Evolutionary conservation across 2,329 filamentous ascomycete species (phyloP), one percentile per base, ranked within the genome.

Genomic region (Mycosphaerella sp.): DNA sequence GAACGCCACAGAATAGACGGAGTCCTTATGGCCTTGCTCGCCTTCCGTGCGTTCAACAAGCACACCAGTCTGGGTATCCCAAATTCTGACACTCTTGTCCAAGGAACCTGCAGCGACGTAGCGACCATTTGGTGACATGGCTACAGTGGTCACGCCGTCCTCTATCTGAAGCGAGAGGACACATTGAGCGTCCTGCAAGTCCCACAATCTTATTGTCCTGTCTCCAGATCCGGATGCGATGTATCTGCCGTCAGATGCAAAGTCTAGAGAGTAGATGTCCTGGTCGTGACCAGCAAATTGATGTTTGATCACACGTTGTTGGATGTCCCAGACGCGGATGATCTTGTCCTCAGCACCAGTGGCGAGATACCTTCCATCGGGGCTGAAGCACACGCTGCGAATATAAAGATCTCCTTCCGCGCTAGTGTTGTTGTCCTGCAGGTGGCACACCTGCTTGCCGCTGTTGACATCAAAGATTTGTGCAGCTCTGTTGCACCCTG

Each of bases 261-360:
- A 98, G 73, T 97, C 93, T 4, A 97, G 79, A 4, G 89, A 95
- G 73, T 97, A 97, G 59, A 98, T 98, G 63, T 98, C 93, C 73
- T 98, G 92, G 72, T 98, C 93, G 72, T 98, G 93, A 23, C 93
- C 93, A n/a, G 85, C 80, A 74, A 98, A 97, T 39, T 89, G 89
- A 69, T 93, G 89, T 66, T 90, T 88, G 69, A 98, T 97, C 7
- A 82, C 84, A 63, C 89, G 82, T 53, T 77, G 80, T 52, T 81
- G 79, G 64, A 98, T 97, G 70, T 98, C 93, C 93, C 93, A 98
- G 48, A 98, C 90, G 66, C 93, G 80, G 69, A 98, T 97, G 66
- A 95, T 81, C 76, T 96, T 97, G 73, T 98, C 93, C 71, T 98
- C 93, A 1, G 93, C 93, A 69, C 93, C 93, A 12, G 93, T 98